Conservation (phyloP, 805 yeast species). For the Debaryomyces maramus region DNA sequence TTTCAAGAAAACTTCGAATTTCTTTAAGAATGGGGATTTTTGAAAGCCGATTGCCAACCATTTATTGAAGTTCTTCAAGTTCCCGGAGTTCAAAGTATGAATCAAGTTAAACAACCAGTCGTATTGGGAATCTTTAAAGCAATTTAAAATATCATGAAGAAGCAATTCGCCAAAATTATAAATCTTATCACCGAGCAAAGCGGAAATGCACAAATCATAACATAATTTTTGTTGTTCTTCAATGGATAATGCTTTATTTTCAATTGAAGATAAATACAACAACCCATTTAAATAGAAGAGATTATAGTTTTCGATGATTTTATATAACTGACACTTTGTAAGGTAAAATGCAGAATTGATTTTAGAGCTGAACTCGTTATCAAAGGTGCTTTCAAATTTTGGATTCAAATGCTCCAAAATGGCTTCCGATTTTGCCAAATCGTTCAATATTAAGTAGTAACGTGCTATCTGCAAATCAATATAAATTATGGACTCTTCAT, state of each 20-base stretch:
- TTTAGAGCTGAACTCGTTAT: conserved; percentile 41
- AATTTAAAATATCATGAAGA: conserved; percentile 76
- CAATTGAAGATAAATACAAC: conserved; percentile 75
- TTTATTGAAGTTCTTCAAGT: conserved; percentile 63
- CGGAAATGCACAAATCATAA: conserved; percentile 80
- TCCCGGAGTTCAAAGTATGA: conserved; percentile 73
- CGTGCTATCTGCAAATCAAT: conserved; percentile 69
- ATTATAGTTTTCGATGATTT: conserved; percentile 75
- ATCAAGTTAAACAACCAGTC: conserved; percentile 74
- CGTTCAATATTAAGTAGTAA: conserved; percentile 55
- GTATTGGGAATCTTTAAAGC: conserved; percentile 48
- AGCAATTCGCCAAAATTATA: conserved; percentile 95
- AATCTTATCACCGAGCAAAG: conserved; percentile 85
- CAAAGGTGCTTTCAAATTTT: conserved; percentile 48
- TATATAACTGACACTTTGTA: conserved; percentile 73
- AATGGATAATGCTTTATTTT: conserved; percentile 40
- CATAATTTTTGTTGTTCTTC: conserved; percentile 47
- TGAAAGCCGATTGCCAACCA: conserved; percentile 38
- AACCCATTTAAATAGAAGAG: conserved; percentile 78
- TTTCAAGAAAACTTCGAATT: conserved; percentile 65
- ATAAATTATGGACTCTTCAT: conserved; percentile 55
- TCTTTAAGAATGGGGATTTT: conserved; percentile 55
- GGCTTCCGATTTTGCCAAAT: conserved; percentile 59
- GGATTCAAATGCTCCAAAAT: conserved; percentile 61
- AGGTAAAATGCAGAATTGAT: conserved; percentile 83